A percentile compares a stretch with the other conserved stretches of the same genome.
phyloP scores from a whole-genome alignment of 495 filamentous ascomycete genomes.

The Penicillium cataractarum region DNA sequence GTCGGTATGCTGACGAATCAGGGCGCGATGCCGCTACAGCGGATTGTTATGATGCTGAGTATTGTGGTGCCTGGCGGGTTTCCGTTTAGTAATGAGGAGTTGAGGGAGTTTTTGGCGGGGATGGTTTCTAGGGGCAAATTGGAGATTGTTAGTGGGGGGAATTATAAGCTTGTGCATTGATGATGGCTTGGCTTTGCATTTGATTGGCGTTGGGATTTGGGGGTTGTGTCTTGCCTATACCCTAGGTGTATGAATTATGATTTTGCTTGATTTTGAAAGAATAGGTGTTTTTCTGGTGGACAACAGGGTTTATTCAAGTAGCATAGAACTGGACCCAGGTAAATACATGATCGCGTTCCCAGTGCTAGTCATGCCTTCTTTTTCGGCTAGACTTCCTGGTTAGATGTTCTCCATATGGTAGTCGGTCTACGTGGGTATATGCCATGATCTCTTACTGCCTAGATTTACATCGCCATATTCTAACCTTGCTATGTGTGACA shows the following conservation, averaged over 20 bases:
- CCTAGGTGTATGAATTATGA: background rate
- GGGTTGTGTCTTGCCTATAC: background rate
- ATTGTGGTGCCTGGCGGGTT: constrained; percentile 87
- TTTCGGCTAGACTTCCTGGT: too few species aligned
- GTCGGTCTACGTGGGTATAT: too few species aligned
- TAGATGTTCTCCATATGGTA: too few species aligned
- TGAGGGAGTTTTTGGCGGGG: constrained; percentile 74
- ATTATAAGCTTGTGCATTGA: constrained; percentile 59
- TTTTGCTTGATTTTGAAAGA: background rate
- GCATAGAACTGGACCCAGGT: background rate
- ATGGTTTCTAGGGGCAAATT: constrained; percentile 73
- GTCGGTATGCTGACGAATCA: constrained; percentile 93
- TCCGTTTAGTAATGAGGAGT: constrained; percentile 74
- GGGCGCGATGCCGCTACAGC: constrained; percentile 74
- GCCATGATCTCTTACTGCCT: too few species aligned
- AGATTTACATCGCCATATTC: too few species aligned
- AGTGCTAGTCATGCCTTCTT: too few species aligned
- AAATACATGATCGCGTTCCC: too few species aligned
- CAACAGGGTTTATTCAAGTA: too few species aligned
- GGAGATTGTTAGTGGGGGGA: constrained; percentile 70
- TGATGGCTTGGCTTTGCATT: background rate
- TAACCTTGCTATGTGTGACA: too few species aligned
- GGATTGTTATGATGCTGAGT: constrained; percentile 92
- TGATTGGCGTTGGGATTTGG: background rate
- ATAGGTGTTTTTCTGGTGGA: background rate